A percentile compares a stretch with the other conserved stretches of the same genome.
These are phyloP conservation scores for Sclerotinia subarctica DNA, from an alignment of 2,329 filamentous ascomycete species.

Conservation along the genomic window DNA sequence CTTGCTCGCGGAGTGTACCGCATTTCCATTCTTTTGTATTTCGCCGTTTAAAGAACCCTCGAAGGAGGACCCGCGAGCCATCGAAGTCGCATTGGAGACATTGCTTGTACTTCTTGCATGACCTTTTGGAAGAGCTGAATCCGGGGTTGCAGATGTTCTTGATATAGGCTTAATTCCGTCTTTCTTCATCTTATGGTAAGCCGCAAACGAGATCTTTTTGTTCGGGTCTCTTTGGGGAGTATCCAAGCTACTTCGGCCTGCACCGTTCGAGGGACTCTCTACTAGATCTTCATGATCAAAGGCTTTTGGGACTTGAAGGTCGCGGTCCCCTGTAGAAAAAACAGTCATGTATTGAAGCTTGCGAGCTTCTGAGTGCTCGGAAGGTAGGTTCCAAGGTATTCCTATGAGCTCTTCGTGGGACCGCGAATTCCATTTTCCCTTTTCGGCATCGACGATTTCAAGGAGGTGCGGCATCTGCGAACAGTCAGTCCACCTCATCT, in stretches of 20 bases:
- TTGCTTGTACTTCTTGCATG: constrained; percentile 29
- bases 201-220: constrained; percentile 37
- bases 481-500: constrained; percentile 3
- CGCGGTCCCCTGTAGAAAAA: constrained; percentile 32
- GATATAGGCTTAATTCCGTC: constrained; percentile 33
- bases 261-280: constrained; percentile 28
- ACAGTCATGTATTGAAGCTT: constrained; percentile 38
- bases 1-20: constrained; percentile 14
- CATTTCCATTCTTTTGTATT: constrained; percentile 28
- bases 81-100: constrained; percentile 27
- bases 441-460: constrained; percentile 12
- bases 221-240: constrained; percentile 35
- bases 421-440: constrained; percentile 1
- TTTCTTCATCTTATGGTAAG: constrained; percentile 37
- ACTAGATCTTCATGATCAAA: constrained; percentile 35
- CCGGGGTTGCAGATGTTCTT: constrained; percentile 21
- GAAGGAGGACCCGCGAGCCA: constrained; percentile 30
- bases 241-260: constrained; percentile 33
- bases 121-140: constrained; percentile 22
- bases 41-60: constrained; percentile 26
- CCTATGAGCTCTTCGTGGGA: constrained; percentile 22
- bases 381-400: constrained; percentile 33
- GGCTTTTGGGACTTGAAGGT: constrained; percentile 30
- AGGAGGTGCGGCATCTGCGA: constrained; percentile 17
- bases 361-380: constrained; percentile 35